These are phyloP conservation scores for Metarhizium sp. DNA, from an alignment of 2,329 filamentous ascomycete genomes.

Conservation along the genomic window DNA sequence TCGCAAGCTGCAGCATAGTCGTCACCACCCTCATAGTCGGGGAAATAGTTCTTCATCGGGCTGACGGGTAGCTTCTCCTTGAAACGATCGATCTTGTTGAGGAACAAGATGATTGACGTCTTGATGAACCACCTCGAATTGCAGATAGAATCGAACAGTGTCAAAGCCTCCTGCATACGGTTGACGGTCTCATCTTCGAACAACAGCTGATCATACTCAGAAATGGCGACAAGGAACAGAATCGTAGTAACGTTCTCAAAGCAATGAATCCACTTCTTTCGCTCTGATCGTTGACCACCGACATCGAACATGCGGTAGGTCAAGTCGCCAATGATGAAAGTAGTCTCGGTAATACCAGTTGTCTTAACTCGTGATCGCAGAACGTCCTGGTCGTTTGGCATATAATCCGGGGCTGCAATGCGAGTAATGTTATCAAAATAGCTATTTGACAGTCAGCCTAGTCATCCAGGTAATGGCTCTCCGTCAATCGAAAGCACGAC, in stretches of 20 bases:
- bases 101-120: constrained; percentile 79
- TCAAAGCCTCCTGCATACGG: constrained; percentile 84
- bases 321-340: constrained; percentile 84
- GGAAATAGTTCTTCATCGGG: constrained; percentile 84
- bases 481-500: not conserved
- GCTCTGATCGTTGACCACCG: constrained; percentile 82
- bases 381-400: constrained; percentile 93
- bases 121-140: constrained; percentile 88
- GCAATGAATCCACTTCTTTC: constrained; percentile 96
- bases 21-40: constrained; percentile 87
- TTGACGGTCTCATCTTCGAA: constrained; percentile 97
- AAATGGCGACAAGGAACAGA: constrained; percentile 92
- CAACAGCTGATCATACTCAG: constrained; percentile 90
- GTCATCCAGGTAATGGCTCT: not conserved
- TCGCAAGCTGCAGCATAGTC: constrained; percentile 95
- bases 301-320: constrained; percentile 98
- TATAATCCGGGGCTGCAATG: constrained; percentile 84
- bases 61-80: constrained; percentile 76
- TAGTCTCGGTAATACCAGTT: constrained; percentile 90
- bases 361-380: constrained; percentile 83
- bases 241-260: constrained; percentile 98
- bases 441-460: constrained; percentile 40
- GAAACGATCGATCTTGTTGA: constrained; percentile 87
- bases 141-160: constrained; percentile 79
- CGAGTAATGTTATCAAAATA: constrained; percentile 94